A percentile compares a stretch with the other conserved stretches of the same genome.
phyloP scores from a whole-genome alignment of 371 early-diverging fungal genomes.

The Mortierella sp. region DNA sequence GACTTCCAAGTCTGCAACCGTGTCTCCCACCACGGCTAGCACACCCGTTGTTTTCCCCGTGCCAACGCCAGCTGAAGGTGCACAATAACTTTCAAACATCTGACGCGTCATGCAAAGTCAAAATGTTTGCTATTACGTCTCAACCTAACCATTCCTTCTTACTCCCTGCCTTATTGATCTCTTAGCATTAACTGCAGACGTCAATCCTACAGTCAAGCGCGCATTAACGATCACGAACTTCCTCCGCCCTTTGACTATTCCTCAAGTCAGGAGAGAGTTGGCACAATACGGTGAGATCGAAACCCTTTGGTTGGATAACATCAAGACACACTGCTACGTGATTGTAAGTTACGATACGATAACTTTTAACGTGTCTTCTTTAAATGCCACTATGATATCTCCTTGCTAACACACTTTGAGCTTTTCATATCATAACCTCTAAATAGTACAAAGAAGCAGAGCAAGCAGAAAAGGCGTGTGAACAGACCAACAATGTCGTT shows the following conservation, averaged over 20 bases:
- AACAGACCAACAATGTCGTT: constrained; percentile 67
- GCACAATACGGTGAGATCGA: constrained; percentile 75
- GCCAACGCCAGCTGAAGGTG: constrained; percentile 18
- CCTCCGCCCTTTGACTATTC: constrained; percentile 80
- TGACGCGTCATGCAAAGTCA: not conserved
- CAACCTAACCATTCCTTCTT: not conserved
- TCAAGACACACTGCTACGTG: constrained; percentile 91
- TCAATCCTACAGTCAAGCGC: constrained; percentile 28
- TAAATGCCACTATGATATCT: no score
- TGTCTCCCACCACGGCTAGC: constrained; percentile 3
- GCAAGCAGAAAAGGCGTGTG: constrained; percentile 69
- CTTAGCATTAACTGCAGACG: not conserved
- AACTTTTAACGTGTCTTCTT: not conserved
- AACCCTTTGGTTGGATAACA: constrained; percentile 87
- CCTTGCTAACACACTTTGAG: not conserved
- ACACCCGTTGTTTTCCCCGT: not conserved
- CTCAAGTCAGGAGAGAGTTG: constrained; percentile 74
- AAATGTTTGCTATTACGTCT: not conserved
- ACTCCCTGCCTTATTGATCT: not conserved
- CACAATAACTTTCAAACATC: not conserved
- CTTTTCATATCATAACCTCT: not conserved
- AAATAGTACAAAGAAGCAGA: constrained; percentile 67
- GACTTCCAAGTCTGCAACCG: not conserved
- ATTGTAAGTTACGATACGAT: constrained; percentile 62
- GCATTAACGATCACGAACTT: constrained; percentile 82